Evolutionary conservation across 345 rosid species (phyloP), one percentile per base, ranked within the genome.

Genomic region (Citropsis articulata): DNA sequence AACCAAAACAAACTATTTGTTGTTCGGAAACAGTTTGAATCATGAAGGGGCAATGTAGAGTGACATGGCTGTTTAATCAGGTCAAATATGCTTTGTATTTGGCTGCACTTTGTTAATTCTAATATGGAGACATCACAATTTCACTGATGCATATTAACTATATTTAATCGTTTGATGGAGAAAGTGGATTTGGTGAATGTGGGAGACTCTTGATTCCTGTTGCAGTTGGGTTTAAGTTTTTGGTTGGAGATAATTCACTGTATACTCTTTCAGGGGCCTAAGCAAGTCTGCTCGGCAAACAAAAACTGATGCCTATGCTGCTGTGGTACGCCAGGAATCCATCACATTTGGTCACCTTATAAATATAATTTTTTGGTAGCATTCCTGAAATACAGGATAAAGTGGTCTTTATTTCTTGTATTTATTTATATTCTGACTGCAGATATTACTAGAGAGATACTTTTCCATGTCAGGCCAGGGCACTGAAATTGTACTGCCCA

Each of bases 401-500:
- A 30, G n/a, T 62, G 66, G 61, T 35, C 33, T 56, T 14, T 59
- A 36, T 25, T 55, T 22, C 76, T 61, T 67, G 18, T 21, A 21
- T 22, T 19, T 27, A 33, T 64, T 53, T 30, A 19, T 69, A 56
- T 72, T 62, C 16, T 80, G 28, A 31, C 71, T 89, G 81, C 85
- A 93, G 99, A 88, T 95, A 88, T 84, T 93, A 67, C 79, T 95
- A 33, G 95, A 95, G 86, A 92, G 98, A 85, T 95, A 92, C 42
- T 95, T 91, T 79, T 85, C 87, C 53, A 56, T 80, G 60, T 89
- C 78, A 19, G 97, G 98, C 22, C 76, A 79, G 79, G 92, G 84
- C 75, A 57, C 83, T 1, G 97, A 95, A 83, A 91, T 93, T 28
- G 91, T 95, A 36, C 78, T 93, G 77, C 98, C 99, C 42, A 92